Evolutionary conservation across 2,329 filamentous ascomycete genomes (phyloP).

Genomic region (Penicillium sp.): DNA sequence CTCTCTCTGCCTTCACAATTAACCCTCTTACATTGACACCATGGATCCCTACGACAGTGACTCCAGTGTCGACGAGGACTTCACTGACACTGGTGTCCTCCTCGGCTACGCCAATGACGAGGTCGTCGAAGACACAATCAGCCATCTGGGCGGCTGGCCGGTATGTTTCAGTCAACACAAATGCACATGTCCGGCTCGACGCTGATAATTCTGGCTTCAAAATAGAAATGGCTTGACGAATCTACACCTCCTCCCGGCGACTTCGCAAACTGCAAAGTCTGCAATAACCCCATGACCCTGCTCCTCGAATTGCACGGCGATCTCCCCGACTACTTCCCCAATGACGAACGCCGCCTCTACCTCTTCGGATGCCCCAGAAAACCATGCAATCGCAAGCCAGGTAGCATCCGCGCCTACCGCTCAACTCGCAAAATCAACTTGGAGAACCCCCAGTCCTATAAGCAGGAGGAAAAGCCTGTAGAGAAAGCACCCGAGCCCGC

Average conservation of each 20-base stretch:
- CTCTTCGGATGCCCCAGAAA: constrained; percentile 80
- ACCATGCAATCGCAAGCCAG: constrained; percentile 78
- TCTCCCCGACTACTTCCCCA: constrained; percentile 81
- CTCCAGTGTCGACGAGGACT: constrained; percentile 65
- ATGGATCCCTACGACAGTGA: constrained; percentile 89
- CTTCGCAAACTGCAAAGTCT: constrained; percentile 83
- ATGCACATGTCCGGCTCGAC: not conserved
- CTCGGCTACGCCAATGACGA: constrained; percentile 88
- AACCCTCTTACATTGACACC: constrained; percentile 7
- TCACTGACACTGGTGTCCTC: constrained; percentile 74
- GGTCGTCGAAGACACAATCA: constrained; percentile 78
- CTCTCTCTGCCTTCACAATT: constrained; percentile 11
- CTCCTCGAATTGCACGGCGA: constrained; percentile 91
- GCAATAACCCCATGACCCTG: constrained; percentile 80
- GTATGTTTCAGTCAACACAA: constrained; percentile 59
- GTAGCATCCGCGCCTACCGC: constrained; percentile 77
- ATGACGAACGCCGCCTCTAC: constrained; percentile 86
- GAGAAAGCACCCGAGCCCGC: constrained; percentile 23
- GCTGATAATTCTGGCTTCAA: constrained; percentile 18
- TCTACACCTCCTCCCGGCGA: constrained; percentile 71
- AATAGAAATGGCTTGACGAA: constrained; percentile 81
- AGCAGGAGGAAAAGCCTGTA: constrained; percentile 27
- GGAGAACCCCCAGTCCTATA: constrained; percentile 32
- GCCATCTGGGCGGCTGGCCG: constrained; percentile 82
- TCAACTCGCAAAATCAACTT: constrained; percentile 60